A percentile compares a stretch with the other conserved stretches of the same genome.
phyloP scores from a whole-genome alignment of 257 asterid species.

The Plantago major region DNA sequence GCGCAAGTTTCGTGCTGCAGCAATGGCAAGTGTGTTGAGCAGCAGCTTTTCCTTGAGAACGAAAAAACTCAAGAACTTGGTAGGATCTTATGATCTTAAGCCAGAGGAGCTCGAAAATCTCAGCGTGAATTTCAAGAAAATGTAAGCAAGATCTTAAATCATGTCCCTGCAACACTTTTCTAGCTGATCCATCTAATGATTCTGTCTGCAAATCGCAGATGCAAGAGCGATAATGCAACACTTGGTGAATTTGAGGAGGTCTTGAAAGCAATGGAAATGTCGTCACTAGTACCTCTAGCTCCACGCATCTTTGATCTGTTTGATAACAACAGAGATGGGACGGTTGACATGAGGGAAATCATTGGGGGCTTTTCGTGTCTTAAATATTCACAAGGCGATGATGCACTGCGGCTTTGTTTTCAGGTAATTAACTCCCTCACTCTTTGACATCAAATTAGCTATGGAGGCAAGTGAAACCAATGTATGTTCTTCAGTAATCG shows the following conservation, averaged over 20 bases:
- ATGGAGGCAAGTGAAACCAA: not conserved
- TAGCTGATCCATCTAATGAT: not conserved
- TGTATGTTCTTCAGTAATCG: too few species aligned
- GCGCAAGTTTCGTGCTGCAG: slow-evolving; percentile 87
- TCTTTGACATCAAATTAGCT: not conserved
- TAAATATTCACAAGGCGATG: slow-evolving; percentile 82
- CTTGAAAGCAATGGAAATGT: slow-evolving; percentile 70
- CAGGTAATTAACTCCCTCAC: slow-evolving; percentile 42
- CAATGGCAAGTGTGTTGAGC: slow-evolving; percentile 78
- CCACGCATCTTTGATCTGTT: slow-evolving; percentile 70
- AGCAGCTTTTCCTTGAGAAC: slow-evolving; percentile 67
- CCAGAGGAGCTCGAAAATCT: slow-evolving; percentile 76
- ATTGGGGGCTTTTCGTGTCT: slow-evolving; percentile 76
- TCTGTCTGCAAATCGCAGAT: slow-evolving; percentile 36
- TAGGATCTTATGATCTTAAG: slow-evolving; percentile 79
- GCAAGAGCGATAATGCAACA: slow-evolving; percentile 67
- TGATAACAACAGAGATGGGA: slow-evolving; percentile 77
- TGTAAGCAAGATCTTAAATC: slow-evolving; percentile 31
- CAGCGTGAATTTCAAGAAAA: slow-evolving; percentile 56
- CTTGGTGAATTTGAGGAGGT: slow-evolving; percentile 68
- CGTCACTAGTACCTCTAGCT: slow-evolving; percentile 60
- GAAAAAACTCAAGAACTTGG: slow-evolving; percentile 63
- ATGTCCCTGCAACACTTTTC: not conserved
- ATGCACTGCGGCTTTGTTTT: slow-evolving; percentile 79
- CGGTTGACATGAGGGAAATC: slow-evolving; percentile 80